Conservation (phyloP, 2,329 filamentous ascomycete species). For the Myriosclerotinia duriaeana region DNA sequence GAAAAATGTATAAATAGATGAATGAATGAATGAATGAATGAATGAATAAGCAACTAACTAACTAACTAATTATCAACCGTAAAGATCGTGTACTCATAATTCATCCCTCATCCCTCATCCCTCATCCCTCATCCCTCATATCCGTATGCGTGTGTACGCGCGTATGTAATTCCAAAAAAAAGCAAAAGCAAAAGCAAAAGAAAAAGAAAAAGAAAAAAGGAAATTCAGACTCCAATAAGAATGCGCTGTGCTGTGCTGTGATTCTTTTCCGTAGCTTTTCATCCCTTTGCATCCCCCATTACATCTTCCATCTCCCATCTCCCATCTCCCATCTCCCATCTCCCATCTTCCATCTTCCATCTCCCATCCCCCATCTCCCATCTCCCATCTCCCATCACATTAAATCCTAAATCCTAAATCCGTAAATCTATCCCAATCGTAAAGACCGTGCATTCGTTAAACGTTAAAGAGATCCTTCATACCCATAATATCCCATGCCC, state of each 20-base stretch:
- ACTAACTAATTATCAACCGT: not conserved
- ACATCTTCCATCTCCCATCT: no score
- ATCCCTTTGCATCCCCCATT: no score
- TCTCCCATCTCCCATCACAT: no score
- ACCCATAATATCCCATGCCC: no score
- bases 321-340: no score
- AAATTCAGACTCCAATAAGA: not conserved
- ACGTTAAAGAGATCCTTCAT: not conserved
- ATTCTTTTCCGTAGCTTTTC: no score
- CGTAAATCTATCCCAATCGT: no score
- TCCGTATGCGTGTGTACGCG: not conserved
- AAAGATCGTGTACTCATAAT: not conserved
- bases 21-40: not conserved
- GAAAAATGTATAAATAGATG: no score
- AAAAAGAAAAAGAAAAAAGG: not conserved
- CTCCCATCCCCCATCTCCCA: no score
- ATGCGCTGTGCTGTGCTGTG: not conserved
- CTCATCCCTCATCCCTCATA: not conserved
- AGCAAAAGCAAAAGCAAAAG: no score
- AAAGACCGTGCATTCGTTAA: not conserved
- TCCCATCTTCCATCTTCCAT: no score
- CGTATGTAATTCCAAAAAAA: not conserved
- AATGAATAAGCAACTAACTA: not conserved
- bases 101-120: not conserved
- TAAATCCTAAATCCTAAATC: no score